Evolutionary conservation across 2,329 filamentous ascomycete species (phyloP), one percentile per base, ranked within the genome.

Genomic region (Xylogone sp.): DNA sequence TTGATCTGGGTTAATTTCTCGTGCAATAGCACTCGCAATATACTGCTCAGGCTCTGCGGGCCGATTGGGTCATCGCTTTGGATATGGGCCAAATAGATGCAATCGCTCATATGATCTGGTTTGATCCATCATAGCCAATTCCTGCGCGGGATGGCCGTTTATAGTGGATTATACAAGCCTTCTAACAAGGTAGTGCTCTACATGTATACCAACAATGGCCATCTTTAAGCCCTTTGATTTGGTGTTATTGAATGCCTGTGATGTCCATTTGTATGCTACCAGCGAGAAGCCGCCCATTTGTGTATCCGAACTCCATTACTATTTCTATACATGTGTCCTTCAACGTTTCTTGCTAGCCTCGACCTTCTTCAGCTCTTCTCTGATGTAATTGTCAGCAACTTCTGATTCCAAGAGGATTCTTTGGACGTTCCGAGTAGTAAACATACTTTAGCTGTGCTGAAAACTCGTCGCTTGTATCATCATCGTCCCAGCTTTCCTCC

Each of bases 401-500:
- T 19, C 22, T n/a, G n/a, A n/a, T n/a, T n/a, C n/a, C n/a, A n/a
- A n/a, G n/a, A n/a, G n/a, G n/a, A n/a, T n/a, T n/a, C n/a, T n/a
- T n/a, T n/a, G n/a, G 10, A 21, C 48, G 22, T 27, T 42, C 34
- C 42, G n/a, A 21, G 22, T 16, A 39, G n/a, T 5, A 13, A 49
- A 77, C 87, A 60, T 71, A 96, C 93, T 90, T 95, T 66, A 99
- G 75, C 76, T 97, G 93, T 65, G 88, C 83, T 12, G 91, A 94
- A 70, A 99, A 99, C 66, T 99, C 94, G 68, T 99, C 94, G 64
- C 82, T 94, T 59, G 90, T 94, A 73, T 97, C 94, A 69, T 97
- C 93, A 66, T 99, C 94, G 68, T 99, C 94, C 94, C 94, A 99
- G 78, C 91, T 97, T 79, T 99, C 94, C 73, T 99, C 94, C 94